These are phyloP conservation scores for Papiliotrema fonsecae DNA, from an alignment of 1,284 basidiomycete species.

Conservation along the genomic window DNA sequence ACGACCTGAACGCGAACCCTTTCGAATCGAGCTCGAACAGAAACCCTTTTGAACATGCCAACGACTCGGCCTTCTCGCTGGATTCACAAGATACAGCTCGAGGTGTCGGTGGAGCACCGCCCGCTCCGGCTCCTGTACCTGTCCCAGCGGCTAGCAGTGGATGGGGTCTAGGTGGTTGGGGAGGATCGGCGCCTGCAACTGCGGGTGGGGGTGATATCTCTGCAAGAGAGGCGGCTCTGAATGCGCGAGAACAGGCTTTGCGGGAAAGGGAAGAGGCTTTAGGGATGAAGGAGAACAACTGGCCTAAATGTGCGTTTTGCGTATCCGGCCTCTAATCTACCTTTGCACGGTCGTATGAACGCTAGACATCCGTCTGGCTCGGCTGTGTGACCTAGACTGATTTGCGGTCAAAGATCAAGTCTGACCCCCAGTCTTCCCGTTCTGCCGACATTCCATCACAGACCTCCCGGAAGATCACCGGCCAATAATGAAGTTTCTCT, in stretches of 20 bases:
- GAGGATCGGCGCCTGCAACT: neutral
- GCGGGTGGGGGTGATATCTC: constrained; percentile 4
- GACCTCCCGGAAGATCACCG: constrained; percentile 82
- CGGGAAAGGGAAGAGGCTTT: constrained; percentile 30
- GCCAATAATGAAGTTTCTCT: constrained; percentile 74
- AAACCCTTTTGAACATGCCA: constrained; percentile 37
- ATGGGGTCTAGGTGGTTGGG: constrained; percentile 11
- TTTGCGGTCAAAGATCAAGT: too few species aligned
- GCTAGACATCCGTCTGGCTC: too few species aligned
- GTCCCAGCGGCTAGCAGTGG: constrained; percentile 7
- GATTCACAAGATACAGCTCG: constrained; percentile 25
- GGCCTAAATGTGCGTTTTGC: constrained; percentile 43
- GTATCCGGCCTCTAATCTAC: too few species aligned
- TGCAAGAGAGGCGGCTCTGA: constrained; percentile 24
- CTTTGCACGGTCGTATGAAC: too few species aligned
- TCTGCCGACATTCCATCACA: constrained; percentile 87
- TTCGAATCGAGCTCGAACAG: constrained; percentile 24
- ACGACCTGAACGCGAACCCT: constrained; percentile 34
- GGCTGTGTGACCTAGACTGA: too few species aligned
- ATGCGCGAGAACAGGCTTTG: constrained; percentile 37
- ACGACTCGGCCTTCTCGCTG: constrained; percentile 40
- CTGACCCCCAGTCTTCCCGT: constrained; percentile 74
- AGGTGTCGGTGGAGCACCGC: constrained; percentile 4
- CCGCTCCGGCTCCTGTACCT: neutral
- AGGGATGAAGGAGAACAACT: constrained; percentile 42